Base-by-base conservation (phyloP, 495 filamentous ascomycete species). In the Cercophora sp. region DNA sequence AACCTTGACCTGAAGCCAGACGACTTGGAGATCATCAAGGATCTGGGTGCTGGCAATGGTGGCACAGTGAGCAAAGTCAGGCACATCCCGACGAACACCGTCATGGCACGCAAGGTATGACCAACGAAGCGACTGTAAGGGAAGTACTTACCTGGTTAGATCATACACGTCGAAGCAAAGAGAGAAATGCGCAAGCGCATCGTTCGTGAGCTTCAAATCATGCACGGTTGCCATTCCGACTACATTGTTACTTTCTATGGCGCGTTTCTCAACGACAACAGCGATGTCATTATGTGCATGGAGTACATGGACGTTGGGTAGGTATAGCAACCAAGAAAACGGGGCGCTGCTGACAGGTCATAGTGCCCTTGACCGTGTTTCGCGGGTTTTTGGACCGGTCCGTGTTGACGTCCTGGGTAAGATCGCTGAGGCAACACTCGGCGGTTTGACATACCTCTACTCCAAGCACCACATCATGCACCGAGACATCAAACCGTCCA, bases 291-390 rank as follows among this genome's bases (percentile, higher is more conserved):
- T 54, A 86, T 98, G 86, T 98, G 93, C 67, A 98, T 98, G 93
- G 93, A 98, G 67, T 96, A 98, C 63, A 96, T 96, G 91, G 93
- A 98, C 75, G 89, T 90, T 70, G 94, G 94, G 93, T 98, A 80
- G 67, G 84, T 71, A 11, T 34, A 32, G n/a, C n/a, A n/a, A n/a
- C n/a, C n/a, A n/a, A n/a, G n/a, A n/a, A n/a, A n/a, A n/a, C n/a
- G n/a, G n/a, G n/a, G n/a, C n/a, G n/a, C n/a, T n/a, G n/a, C 79
- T 83, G 60, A 83, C 59, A 3, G 24, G 2, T 13, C 16, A 52
- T 59, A 97, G 93, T 36, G 91, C 93, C n/a, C 80, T 98, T 22
- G 93, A 98, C 69, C 81, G 85, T 37, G 89, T 98, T 49, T 96
- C 94, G 2, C 89, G 89, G 59, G 87, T 89, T 45, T 96, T 96